phyloP scores from a whole-genome alignment of 73 alveolate genomes.

The Paramecium biaurelia region DNA sequence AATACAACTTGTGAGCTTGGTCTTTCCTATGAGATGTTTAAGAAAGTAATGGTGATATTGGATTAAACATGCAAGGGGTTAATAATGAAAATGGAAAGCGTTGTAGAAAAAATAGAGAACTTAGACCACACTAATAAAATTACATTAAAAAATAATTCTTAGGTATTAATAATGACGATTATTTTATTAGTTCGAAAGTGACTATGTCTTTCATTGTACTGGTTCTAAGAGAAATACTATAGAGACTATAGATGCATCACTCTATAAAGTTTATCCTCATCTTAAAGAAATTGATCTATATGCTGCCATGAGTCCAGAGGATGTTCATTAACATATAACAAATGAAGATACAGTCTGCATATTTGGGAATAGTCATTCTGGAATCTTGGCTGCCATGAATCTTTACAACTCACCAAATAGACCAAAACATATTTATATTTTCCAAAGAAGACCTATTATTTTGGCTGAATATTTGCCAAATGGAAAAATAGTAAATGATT shows the following conservation, averaged over 20 bases:
- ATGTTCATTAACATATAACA: not conserved
- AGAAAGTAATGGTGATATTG: not conserved
- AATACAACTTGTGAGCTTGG: not conserved
- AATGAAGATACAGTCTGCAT: not conserved
- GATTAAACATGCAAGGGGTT: not conserved
- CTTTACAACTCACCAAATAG: slow-evolving; percentile 27
- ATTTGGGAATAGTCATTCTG: slow-evolving; percentile 41
- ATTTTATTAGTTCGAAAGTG: not conserved
- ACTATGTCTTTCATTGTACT: slow-evolving; percentile 16
- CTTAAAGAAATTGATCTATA: not conserved
- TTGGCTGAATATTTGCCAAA: slow-evolving; percentile 27
- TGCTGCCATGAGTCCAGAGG: slow-evolving; percentile 15
- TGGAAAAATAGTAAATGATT: slow-evolving; percentile 1
- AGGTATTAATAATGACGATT: not conserved
- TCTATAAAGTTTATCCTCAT: not conserved
- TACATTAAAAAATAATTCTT: not conserved
- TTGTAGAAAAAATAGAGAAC: slow-evolving; percentile 2
- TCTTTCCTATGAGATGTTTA: slow-evolving; percentile 9
- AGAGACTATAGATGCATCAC: not conserved
- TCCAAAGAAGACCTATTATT: slow-evolving; percentile 2
- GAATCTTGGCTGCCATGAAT: slow-evolving; percentile 31
- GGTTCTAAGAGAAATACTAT: not conserved
- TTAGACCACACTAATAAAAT: not conserved
- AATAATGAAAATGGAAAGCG: not conserved
- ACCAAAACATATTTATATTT: not conserved